These are phyloP conservation scores for Suhomyces atakaporum DNA, from an alignment of 1,139 yeast genomes.

Conservation along the genomic window DNA sequence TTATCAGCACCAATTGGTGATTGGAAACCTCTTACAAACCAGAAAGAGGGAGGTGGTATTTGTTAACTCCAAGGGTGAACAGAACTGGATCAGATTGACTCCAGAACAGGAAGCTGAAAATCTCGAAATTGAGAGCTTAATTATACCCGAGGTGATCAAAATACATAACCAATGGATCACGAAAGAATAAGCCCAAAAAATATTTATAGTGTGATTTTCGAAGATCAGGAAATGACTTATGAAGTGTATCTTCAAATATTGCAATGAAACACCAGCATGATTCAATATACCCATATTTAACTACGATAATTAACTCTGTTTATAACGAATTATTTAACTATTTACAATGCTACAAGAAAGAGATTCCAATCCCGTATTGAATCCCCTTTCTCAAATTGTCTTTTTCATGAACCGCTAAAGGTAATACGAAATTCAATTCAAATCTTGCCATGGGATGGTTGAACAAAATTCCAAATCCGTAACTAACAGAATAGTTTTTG, in stretches of 20 bases:
- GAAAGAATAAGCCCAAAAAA: constrained; percentile 1
- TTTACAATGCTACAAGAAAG: constrained; percentile 56
- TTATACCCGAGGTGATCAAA: constrained; percentile 72
- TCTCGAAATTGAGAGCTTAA: constrained; percentile 70
- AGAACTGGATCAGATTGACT: constrained; percentile 54
- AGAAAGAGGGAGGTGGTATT: constrained; percentile 87
- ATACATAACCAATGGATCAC: constrained; percentile 65
- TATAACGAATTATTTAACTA: too few species aligned
- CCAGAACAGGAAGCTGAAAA: constrained; percentile 37
- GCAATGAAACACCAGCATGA: too few species aligned
- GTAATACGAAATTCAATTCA: constrained; percentile 84
- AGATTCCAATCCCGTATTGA: constrained; percentile 90
- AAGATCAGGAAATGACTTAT: too few species aligned
- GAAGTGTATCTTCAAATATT: too few species aligned
- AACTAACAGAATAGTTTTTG: constrained; percentile 49
- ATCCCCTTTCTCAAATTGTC: constrained; percentile 82
- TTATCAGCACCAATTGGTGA: constrained; percentile 90
- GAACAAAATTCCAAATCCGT: constrained; percentile 77
- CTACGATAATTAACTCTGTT: too few species aligned
- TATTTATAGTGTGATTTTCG: too few species aligned
- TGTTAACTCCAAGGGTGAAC: constrained; percentile 55
- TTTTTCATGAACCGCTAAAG: constrained; percentile 61
- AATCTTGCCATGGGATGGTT: constrained; percentile 89
- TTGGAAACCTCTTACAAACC: constrained; percentile 89
- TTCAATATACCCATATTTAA: too few species aligned